These are phyloP conservation scores for Scedosporium apiospermum DNA, from an alignment of 2,329 filamentous ascomycete species.

Conservation along the genomic window DNA sequence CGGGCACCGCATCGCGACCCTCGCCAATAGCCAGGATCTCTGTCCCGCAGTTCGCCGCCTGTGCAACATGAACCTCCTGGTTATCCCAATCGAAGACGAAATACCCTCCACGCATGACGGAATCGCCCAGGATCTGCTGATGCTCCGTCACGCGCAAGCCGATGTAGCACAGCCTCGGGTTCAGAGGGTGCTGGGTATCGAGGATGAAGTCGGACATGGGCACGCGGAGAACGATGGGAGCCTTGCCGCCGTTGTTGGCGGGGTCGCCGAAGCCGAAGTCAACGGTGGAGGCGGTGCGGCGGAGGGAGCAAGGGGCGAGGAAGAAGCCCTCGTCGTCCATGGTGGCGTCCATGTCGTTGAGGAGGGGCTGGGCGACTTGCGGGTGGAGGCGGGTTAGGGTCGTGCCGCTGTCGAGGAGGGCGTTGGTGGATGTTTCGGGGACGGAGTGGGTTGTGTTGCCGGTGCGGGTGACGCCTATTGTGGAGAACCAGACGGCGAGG, in stretches of 20 bases:
- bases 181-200: conserved; percentile 22
- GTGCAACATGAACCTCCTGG: conserved; percentile 27
- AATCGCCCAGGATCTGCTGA: conserved; percentile 34
- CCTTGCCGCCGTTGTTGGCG: not conserved
- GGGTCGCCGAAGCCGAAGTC: conserved; percentile 37
- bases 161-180: conserved; percentile 25
- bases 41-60: conserved; percentile 29
- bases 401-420: conserved; percentile 44
- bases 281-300: conserved; percentile 26
- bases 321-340: conserved; percentile 33
- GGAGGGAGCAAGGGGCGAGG: conserved; percentile 30
- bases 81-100: conserved; percentile 39
- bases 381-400: conserved; percentile 38
- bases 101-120: conserved; percentile 32
- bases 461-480: conserved; percentile 21
- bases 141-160: conserved; percentile 29
- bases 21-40: conserved; percentile 27
- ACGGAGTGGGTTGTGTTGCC: conserved; percentile 14
- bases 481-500: conserved; percentile 23
- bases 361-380: conserved; percentile 29
- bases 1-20: conserved; percentile 22
- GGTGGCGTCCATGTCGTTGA: conserved; percentile 29
- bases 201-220: conserved; percentile 40
- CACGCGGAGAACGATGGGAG: conserved; percentile 32
- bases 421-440: conserved; percentile 23